These are phyloP conservation scores for Cunninghamia lanceolata DNA, from an alignment of 75 land plant species.

Conservation along the genomic window DNA sequence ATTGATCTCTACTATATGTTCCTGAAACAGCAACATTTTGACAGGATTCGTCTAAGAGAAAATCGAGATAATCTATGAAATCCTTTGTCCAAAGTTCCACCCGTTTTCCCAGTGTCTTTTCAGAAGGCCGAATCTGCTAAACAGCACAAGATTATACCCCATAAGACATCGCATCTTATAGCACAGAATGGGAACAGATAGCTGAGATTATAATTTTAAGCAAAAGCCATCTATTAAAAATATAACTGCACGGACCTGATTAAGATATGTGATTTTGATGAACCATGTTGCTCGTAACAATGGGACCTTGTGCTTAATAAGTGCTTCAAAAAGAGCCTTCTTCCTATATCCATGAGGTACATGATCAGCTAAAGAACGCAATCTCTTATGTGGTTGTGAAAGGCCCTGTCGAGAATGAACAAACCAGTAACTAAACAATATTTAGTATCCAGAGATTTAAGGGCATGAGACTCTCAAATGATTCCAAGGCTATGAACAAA, in stretches of 20 bases:
- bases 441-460: neutral
- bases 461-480: neutral
- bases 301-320: constrained; percentile 88
- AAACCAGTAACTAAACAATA: constrained; percentile 6
- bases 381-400: constrained; percentile 80
- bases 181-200: neutral
- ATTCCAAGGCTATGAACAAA: neutral
- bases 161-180: neutral
- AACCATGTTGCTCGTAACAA: constrained; percentile 94
- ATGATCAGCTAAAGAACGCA: constrained; percentile 80
- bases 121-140: constrained; percentile 70
- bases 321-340: constrained; percentile 82
- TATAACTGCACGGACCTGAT: constrained; percentile 60
- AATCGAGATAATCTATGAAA: constrained; percentile 72
- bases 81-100: constrained; percentile 91
- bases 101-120: constrained; percentile 71
- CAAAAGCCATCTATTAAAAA: neutral
- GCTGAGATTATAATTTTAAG: neutral
- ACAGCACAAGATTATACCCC: constrained; percentile 8
- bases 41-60: constrained; percentile 68
- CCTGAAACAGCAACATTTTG: constrained; percentile 33
- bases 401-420: constrained; percentile 58
- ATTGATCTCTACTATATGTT: constrained; percentile 30
- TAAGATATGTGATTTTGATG: constrained; percentile 87
- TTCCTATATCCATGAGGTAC: constrained; percentile 84